Conservation (phyloP, 495 filamentous ascomycete genomes). For the Rusavskia elegans region DNA sequence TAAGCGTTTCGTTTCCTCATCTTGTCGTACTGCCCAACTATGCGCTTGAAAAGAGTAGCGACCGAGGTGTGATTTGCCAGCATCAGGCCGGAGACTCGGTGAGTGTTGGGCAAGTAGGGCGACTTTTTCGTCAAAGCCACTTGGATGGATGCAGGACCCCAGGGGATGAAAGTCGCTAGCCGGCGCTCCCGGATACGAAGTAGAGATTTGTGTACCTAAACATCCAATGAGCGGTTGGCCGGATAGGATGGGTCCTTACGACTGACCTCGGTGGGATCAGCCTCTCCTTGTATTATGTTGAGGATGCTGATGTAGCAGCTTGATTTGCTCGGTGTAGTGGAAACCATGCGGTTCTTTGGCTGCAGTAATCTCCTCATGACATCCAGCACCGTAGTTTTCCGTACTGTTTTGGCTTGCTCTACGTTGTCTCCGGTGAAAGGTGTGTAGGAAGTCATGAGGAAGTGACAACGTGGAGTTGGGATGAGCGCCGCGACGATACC, state of each 20-base stretch:
- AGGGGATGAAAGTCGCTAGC: conserved; percentile 92
- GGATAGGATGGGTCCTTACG: not conserved
- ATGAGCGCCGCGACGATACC: conserved; percentile 93
- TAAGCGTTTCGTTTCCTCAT: conserved; percentile 95
- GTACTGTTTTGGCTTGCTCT: conserved; percentile 88
- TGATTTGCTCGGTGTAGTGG: conserved; percentile 84
- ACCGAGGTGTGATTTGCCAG: conserved; percentile 96
- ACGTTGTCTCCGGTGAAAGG: conserved; percentile 93
- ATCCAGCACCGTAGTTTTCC: conserved; percentile 93
- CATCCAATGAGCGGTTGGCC: not conserved
- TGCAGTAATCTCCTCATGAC: conserved; percentile 93
- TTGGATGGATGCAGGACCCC: conserved; percentile 97
- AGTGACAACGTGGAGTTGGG: conserved; percentile 90
- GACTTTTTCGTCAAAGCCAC: conserved; percentile 93
- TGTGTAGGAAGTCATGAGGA: conserved; percentile 95
- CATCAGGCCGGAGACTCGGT: conserved; percentile 94
- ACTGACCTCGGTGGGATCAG: conserved; percentile 79
- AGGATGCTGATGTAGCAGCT: conserved; percentile 98
- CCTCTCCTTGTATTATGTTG: conserved; percentile 97
- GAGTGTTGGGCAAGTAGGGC: conserved; percentile 72
- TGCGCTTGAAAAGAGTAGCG: conserved; percentile 89
- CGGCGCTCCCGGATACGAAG: conserved; percentile 89
- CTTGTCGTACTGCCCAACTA: conserved; percentile 75
- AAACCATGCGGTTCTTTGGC: conserved; percentile 98
- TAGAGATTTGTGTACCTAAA: conserved; percentile 77